A percentile compares a stretch with the other conserved stretches of the same genome.
phyloP scores from a whole-genome alignment of 441 rosid species.

The Eruca vesicaria region DNA sequence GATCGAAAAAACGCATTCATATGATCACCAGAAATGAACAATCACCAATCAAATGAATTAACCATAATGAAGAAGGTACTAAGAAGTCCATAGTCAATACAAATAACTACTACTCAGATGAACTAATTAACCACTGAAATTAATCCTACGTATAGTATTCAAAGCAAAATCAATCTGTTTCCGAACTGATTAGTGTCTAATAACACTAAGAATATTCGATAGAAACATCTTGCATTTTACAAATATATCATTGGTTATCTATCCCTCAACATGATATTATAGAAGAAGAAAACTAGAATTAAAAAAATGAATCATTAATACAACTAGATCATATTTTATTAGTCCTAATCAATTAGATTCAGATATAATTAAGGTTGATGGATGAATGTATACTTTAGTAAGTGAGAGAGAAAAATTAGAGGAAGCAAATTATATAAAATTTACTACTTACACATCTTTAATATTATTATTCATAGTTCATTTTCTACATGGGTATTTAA shows the following conservation, averaged over 20 bases:
- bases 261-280: background rate
- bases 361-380: constrained; percentile 1
- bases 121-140: background rate
- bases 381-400: constrained; percentile 6
- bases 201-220: background rate
- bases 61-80: background rate
- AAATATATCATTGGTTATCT: background rate
- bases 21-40: background rate
- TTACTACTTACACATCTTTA: constrained; percentile 26
- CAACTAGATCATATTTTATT: constrained; percentile 12
- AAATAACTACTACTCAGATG: background rate
- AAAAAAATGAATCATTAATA: background rate
- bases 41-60: background rate
- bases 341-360: constrained; percentile 14
- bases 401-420: background rate
- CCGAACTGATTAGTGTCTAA: background rate
- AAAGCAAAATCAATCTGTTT: background rate
- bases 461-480: constrained; percentile 30
- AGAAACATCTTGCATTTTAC: constrained; percentile 2
- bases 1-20: constrained; percentile 1
- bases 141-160: background rate
- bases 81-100: background rate
- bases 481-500: constrained; percentile 25
- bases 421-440: constrained; percentile 22
- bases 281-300: background rate